Evolutionary conservation across 768 basidiomycete species (phyloP), one percentile per base, ranked within the genome.

Genomic region (Neoboletus brunneissimus): DNA sequence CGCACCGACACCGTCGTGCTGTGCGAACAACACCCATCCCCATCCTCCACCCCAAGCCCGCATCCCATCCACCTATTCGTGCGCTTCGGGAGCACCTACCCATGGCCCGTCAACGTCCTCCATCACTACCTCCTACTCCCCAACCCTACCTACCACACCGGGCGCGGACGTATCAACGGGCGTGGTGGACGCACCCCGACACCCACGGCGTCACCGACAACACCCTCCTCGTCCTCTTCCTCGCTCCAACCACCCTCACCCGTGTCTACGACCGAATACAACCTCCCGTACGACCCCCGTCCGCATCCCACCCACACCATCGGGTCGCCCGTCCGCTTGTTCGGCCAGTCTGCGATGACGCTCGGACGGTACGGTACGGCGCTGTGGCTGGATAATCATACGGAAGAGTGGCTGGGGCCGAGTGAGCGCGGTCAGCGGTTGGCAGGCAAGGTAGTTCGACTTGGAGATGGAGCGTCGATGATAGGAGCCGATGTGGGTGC

Each of bases 21-120:
- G 37, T 66, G 67, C 43, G 60, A 70, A 3, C 75, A 77, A 56
- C 67, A 50, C 13, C 0, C 49, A 0, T 31, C 38, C 12, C 23
- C 29, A 5, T 40, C 43, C 7, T 3, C 10, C 15, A 1, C 18
- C 62, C 45, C 67, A 71, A 0, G 4, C 18, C 35, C 37, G 1
- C 37, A 4, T 1, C 71, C 75, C 0, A 74, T 88, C 53, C 78
- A 78, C 59, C 68, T 88, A 18, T 73, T 84, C 42, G 65, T 87
- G 20, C 84, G 88, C 16, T 88, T 82, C 62, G 79, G 77, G 13
- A 83, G 80, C 64, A 75, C 72, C 51, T 82, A 79, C 56, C 85
- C 85, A 3, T 88, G 86, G 87, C 84, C 86, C 0, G 79, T 84
- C 58, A 88, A 89, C 67, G 69, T 83, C 25, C 74, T 88, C n/a